Conservation (phyloP, 192 early-diverging fungal species). For the Podila clonocystis region DNA sequence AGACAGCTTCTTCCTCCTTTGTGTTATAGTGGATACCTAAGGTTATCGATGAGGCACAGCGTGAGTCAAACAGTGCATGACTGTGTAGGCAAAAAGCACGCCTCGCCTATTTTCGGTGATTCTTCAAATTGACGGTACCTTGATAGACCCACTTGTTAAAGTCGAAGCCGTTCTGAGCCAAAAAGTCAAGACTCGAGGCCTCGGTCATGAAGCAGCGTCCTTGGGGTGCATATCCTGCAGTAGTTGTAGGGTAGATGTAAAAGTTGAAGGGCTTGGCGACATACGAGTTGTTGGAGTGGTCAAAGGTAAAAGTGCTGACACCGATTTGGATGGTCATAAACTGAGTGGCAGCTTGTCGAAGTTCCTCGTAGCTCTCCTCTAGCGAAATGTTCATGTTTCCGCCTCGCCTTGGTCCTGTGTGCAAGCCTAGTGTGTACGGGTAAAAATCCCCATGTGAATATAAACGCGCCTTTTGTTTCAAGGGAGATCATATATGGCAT, state of each 20-base stretch:
- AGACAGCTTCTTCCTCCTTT: constrained; percentile 19
- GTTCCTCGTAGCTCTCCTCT: constrained; percentile 38
- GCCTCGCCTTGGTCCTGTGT: constrained; percentile 31
- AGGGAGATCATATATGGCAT: background rate
- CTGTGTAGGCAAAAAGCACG: too few relatives aligned
- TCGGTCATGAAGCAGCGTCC: constrained; percentile 60
- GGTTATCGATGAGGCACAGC: background rate
- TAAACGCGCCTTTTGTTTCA: background rate
- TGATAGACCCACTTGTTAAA: constrained; percentile 88
- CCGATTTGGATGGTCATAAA: constrained; percentile 84
- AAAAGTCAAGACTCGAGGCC: constrained; percentile 75
- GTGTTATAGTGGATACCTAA: constrained; percentile 38
- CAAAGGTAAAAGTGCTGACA: constrained; percentile 82
- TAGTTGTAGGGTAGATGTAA: constrained; percentile 82
- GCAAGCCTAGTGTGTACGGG: constrained; percentile 17
- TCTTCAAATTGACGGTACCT: constrained; percentile 51
- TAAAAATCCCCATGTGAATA: background rate
- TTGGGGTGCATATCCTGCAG: constrained; percentile 51
- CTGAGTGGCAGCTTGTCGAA: constrained; percentile 36
- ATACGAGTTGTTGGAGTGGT: constrained; percentile 62
- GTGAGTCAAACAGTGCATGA: background rate
- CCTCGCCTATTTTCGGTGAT: too few relatives aligned
- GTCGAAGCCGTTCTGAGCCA: constrained; percentile 81
- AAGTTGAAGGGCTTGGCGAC: constrained; percentile 89
- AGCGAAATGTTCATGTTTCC: constrained; percentile 25